phyloP scores from a whole-genome alignment of 345 rosid species.

The Corchorus capsularis region DNA sequence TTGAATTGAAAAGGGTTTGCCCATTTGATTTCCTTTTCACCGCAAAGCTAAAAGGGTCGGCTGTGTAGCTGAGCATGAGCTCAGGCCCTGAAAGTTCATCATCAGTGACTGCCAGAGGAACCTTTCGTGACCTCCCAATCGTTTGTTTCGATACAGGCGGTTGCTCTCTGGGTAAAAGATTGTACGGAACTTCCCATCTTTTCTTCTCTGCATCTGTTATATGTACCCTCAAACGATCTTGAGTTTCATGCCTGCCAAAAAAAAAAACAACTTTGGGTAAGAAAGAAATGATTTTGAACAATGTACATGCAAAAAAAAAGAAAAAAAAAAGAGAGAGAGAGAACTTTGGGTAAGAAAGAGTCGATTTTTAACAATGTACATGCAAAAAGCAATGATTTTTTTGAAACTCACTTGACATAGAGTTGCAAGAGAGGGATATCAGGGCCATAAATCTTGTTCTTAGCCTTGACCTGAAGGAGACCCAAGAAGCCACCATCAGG shows the following conservation, averaged over 20 bases:
- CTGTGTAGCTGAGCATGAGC: constrained; percentile 60
- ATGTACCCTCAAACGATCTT: constrained; percentile 73
- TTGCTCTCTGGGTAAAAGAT: constrained; percentile 72
- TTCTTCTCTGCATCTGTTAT: constrained; percentile 85
- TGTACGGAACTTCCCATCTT: constrained; percentile 97
- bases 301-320: background rate
- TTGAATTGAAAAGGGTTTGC: constrained; percentile 76
- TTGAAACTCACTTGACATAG: constrained; percentile 75
- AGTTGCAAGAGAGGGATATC: constrained; percentile 79
- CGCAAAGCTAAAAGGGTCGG: constrained; percentile 85
- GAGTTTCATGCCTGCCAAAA: constrained; percentile 71
- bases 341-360: constrained; percentile 22
- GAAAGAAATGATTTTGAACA: background rate
- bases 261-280: constrained; percentile 9
- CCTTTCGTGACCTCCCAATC: constrained; percentile 53
- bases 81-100: constrained; percentile 55
- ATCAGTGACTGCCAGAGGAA: constrained; percentile 43
- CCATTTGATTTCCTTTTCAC: constrained; percentile 83
- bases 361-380: background rate
- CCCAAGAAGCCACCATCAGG: constrained; percentile 78
- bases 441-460: constrained; percentile 75
- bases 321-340: too few relatives aligned
- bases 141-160: constrained; percentile 56
- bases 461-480: constrained; percentile 74
- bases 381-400: background rate